phyloP scores from a whole-genome alignment of 2,329 filamentous ascomycete genomes.

The Penicillium paneum region DNA sequence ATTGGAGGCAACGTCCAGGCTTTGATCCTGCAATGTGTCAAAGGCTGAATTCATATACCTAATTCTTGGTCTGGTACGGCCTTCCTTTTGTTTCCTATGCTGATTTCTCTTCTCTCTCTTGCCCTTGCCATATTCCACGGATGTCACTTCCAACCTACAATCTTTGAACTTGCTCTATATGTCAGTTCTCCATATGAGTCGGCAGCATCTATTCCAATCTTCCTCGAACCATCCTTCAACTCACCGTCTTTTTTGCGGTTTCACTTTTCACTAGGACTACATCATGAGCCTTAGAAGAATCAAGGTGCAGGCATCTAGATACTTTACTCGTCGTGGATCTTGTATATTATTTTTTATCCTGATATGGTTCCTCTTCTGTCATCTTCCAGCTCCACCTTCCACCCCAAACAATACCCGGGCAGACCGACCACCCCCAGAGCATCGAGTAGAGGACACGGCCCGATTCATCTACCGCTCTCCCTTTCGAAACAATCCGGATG shows the following conservation, averaged over 20 bases:
- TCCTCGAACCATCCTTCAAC: background rate
- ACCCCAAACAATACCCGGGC: slow-evolving; percentile 2
- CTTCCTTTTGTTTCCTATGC: background rate
- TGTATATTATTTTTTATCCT: slow-evolving; percentile 7
- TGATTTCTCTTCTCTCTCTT: background rate
- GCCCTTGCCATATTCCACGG: background rate
- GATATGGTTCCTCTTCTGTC: background rate
- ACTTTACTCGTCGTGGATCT: slow-evolving; percentile 29
- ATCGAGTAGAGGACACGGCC: slow-evolving; percentile 9
- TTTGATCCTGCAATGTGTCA: background rate
- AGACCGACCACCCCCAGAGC: slow-evolving; percentile 10
- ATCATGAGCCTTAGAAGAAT: background rate
- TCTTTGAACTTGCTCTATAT: background rate
- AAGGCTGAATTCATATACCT: background rate
- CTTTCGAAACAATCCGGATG: background rate
- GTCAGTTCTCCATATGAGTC: background rate
- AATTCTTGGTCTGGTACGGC: background rate
- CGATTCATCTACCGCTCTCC: background rate
- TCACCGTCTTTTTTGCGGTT: background rate
- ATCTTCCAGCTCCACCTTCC: slow-evolving; percentile 1
- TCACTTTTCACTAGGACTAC: background rate
- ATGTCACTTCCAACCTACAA: background rate
- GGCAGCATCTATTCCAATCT: background rate
- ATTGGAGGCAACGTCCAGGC: background rate
- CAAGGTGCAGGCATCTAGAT: background rate